These are phyloP conservation scores for Ophiosphaerella korrae DNA, from an alignment of 2,329 filamentous ascomycete genomes.

Conservation along the genomic window DNA sequence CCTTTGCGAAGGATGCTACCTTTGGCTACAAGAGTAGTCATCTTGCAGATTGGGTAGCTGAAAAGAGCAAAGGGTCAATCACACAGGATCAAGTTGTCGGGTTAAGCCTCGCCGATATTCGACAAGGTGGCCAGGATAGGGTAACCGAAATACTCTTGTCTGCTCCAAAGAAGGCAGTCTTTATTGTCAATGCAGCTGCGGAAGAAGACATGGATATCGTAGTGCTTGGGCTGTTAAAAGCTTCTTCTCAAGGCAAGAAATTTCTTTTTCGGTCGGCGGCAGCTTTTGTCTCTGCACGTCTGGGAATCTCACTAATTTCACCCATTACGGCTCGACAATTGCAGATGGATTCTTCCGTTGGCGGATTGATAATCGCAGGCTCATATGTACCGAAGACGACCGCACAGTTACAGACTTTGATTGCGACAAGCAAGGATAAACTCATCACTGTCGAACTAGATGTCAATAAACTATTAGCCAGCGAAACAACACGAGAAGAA, in stretches of 20 bases:
- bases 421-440: constrained; percentile 45
- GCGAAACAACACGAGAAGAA: constrained; percentile 40
- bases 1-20: constrained; percentile 62
- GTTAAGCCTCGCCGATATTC: constrained; percentile 56
- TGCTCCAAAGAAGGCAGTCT: constrained; percentile 47
- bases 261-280: constrained; percentile 56
- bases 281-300: constrained; percentile 55
- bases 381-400: constrained; percentile 66
- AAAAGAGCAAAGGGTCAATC: constrained; percentile 58
- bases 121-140: constrained; percentile 51
- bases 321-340: constrained; percentile 57
- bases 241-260: constrained; percentile 47
- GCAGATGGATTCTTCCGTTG: constrained; percentile 44
- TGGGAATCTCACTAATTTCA: constrained; percentile 59
- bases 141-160: constrained; percentile 51
- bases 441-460: constrained; percentile 56
- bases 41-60: constrained; percentile 58
- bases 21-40: constrained; percentile 64
- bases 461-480: constrained; percentile 55
- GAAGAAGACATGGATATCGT: constrained; percentile 63
- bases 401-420: constrained; percentile 56
- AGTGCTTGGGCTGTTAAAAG: constrained; percentile 54
- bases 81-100: constrained; percentile 48
- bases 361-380: constrained; percentile 61
- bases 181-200: constrained; percentile 60